Evolutionary conservation across 2,329 filamentous ascomycete genomes (phyloP), one percentile per base, ranked within the genome.

Genomic region (Talaromyces pinophilus): DNA sequence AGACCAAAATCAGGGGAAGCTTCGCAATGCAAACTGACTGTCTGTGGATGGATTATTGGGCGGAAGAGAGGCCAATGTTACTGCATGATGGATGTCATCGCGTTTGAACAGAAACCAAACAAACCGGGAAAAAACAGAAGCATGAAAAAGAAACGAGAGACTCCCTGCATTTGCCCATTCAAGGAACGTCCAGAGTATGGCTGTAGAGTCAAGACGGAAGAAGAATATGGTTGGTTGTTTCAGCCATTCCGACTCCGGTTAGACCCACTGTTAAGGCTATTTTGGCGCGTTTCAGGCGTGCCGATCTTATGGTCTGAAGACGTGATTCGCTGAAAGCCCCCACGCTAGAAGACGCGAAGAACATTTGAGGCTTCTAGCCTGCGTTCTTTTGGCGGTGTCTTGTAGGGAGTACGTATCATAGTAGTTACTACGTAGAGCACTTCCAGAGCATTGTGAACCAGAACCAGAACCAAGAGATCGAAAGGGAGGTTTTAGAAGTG

Each of bases 241-340:
- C 55, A 59, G 55, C 55, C 55, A 59, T 22, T 13, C 44, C 19
- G n/a, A 48, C 19, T 48, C 19, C 10, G 44, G 55, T 19, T n/a
- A 55, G 52, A 15, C 38, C 40, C 25, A 19, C 30, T 52, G n/a
- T 42, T 38, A 38, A 28, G 61, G 30, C 48, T 15, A 42, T 52
- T 42, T 55, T 63, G n/a, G 62, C 15, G 52, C 5, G 62, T 64
- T 64, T 64, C 62, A 64, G 62, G 10, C 8, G 2, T 59, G 62
- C 52, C 28, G 62, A 64, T 64, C 62, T 11, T 62, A 10, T 10
- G 40, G 15, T 7, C 28, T 2, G 13, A 8, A 7, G 30, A 4
- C 11, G 1, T 63, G 35, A 63, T 63, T 63, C 8, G 62, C 52
- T 33, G 17, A 11, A 11, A 54, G 15, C 11, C 3, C 40, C 22